These are phyloP conservation scores for Cladosporium sp. DNA, from an alignment of 2,329 filamentous ascomycete species.

Conservation along the genomic window DNA sequence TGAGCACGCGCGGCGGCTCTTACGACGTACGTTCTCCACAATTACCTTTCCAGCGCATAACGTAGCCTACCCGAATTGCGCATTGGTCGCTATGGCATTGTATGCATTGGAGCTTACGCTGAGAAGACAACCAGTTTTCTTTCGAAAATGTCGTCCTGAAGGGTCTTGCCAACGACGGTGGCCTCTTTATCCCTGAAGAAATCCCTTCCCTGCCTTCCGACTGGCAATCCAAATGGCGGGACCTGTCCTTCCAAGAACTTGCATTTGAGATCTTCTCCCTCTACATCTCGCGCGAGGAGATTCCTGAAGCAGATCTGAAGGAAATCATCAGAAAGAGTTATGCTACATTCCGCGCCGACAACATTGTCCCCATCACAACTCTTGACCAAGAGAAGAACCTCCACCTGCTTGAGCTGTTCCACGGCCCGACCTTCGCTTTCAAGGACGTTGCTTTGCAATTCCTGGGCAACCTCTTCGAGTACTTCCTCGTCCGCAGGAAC, in stretches of 20 bases:
- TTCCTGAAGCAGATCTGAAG: constrained; percentile 74
- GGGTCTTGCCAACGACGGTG: constrained; percentile 79
- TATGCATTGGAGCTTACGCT: constrained; percentile 27
- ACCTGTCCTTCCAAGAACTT: constrained; percentile 74
- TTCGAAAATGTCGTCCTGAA: constrained; percentile 91
- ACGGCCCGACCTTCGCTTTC: constrained; percentile 92
- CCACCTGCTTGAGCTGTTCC: constrained; percentile 89
- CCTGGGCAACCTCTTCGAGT: constrained; percentile 92
- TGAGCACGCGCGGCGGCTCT: constrained; percentile 60
- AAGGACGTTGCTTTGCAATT: constrained; percentile 94
- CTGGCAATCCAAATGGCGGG: constrained; percentile 68
- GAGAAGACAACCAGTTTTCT: constrained; percentile 57
- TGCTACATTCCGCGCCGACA: constrained; percentile 75
- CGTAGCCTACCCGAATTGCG: neutral
- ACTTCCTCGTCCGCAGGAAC: constrained; percentile 74
- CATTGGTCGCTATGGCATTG: neutral
- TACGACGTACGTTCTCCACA: constrained; percentile 50
- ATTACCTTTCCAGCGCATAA: neutral
- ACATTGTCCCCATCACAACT: constrained; percentile 75
- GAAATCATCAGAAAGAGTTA: constrained; percentile 82
- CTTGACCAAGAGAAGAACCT: constrained; percentile 68
- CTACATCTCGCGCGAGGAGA: constrained; percentile 80
- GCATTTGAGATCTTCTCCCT: constrained; percentile 81
- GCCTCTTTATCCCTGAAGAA: constrained; percentile 82
- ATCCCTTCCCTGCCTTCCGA: constrained; percentile 62